These are phyloP conservation scores for Scytalidium lignicola DNA, from an alignment of 2,329 filamentous ascomycete genomes.

Conservation along the genomic window DNA sequence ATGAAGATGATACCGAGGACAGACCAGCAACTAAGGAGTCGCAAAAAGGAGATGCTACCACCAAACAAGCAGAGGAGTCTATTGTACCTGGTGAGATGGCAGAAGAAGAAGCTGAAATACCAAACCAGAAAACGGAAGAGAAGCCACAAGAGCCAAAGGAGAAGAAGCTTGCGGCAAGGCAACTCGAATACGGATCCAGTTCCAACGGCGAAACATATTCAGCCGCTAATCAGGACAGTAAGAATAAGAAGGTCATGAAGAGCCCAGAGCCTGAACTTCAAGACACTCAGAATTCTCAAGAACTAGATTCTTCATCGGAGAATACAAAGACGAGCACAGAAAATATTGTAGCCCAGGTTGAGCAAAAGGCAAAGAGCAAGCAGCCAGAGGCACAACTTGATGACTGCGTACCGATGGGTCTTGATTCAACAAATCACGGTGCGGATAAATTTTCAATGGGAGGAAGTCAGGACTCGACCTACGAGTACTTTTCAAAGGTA, in stretches of 20 bases:
- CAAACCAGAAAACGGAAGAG: background rate
- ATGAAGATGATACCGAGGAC: constrained; percentile 17
- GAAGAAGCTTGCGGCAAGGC: background rate
- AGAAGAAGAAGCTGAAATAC: background rate
- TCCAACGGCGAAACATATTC: background rate
- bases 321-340: background rate
- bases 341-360: background rate
- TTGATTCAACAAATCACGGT: constrained; percentile 42
- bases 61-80: background rate
- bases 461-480: constrained; percentile 63
- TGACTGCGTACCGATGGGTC: constrained; percentile 55
- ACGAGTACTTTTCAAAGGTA: constrained; percentile 67
- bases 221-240: background rate
- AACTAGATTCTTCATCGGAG: background rate
- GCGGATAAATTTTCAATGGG: constrained; percentile 53
- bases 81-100: background rate
- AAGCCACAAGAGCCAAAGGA: background rate
- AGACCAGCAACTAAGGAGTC: constrained; percentile 8
- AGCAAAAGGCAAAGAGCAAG: background rate
- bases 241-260: background rate
- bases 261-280: background rate
- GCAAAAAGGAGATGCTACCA: constrained; percentile 6
- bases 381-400: background rate
- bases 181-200: background rate
- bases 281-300: background rate